Percentiles rank a stretch among this genome's conserved stretches.
Conservation (phyloP, 306 rosid species). For the Dalbergia cultrata region DNA sequence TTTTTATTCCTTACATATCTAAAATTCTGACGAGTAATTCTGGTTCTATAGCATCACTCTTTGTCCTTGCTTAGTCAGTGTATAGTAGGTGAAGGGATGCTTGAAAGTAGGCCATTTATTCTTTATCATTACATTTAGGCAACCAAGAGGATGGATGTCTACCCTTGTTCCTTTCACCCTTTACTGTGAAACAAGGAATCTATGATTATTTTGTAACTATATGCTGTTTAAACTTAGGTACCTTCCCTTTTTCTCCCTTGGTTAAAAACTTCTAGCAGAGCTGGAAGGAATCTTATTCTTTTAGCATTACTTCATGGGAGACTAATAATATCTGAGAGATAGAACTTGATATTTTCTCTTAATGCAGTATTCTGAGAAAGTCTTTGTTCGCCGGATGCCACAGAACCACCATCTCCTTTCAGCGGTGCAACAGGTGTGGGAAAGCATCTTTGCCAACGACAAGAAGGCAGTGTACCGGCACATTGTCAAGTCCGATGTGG, state of each 20-base stretch:
- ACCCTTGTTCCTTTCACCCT: neutral
- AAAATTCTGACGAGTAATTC: too few species aligned
- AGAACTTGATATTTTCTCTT: conserved; percentile 50
- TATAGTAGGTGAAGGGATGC: conserved; percentile 4
- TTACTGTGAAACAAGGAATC: neutral
- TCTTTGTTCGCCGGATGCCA: conserved; percentile 60
- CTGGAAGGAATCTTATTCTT: conserved; percentile 34
- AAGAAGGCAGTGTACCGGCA: conserved; percentile 75
- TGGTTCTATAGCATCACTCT: neutral
- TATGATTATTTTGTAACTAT: neutral
- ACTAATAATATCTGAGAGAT: conserved; percentile 28
- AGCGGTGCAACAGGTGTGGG: conserved; percentile 59
- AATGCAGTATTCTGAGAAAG: conserved; percentile 74
- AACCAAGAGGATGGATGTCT: neutral
- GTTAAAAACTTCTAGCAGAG: conserved; percentile 2
- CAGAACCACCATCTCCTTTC: conserved; percentile 46
- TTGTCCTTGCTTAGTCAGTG: neutral
- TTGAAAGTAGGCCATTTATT: conserved; percentile 7
- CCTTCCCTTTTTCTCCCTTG: conserved; percentile 18
- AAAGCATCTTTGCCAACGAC: conserved; percentile 68
- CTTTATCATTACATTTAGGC: neutral
- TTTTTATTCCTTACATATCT: too few species aligned
- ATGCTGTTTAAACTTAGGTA: neutral
- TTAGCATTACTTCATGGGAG: conserved; percentile 32
- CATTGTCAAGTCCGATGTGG: conserved; percentile 60